phyloP scores from a whole-genome alignment of 78 protist species.

The Dictyostelium purpureum region DNA sequence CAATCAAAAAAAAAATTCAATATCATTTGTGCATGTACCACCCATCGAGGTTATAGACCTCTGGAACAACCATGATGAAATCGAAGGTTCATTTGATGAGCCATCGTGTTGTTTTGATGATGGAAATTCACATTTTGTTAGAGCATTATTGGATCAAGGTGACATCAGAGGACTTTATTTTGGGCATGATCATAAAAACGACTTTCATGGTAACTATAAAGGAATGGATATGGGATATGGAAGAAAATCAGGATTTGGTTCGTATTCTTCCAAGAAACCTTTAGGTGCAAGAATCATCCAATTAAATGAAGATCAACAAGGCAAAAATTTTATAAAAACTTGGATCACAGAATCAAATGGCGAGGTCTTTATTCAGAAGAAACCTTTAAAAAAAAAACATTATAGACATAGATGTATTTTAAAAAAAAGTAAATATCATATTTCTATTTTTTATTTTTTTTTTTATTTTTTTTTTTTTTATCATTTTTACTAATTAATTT shows the following conservation, averaged over 20 bases:
- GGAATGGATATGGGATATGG: slow-evolving; percentile 54
- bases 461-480: too few species aligned
- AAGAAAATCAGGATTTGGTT: slow-evolving; percentile 43
- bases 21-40: slow-evolving; percentile 34
- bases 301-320: neutral
- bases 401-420: neutral
- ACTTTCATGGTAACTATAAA: slow-evolving; percentile 14
- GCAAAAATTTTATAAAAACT: neutral
- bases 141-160: slow-evolving; percentile 3
- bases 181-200: slow-evolving; percentile 47
- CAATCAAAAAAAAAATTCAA: neutral
- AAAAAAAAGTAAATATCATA: neutral
- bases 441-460: too few species aligned
- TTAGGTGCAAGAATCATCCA: slow-evolving; percentile 32
- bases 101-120: slow-evolving; percentile 25
- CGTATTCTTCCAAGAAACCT: neutral
- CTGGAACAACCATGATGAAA: slow-evolving; percentile 22
- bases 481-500: too few species aligned
- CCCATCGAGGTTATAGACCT: slow-evolving; percentile 37
- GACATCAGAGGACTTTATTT: slow-evolving; percentile 29
- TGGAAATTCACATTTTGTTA: neutral
- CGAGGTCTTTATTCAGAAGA: neutral
- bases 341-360: slow-evolving; percentile 29
- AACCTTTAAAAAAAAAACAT: neutral
- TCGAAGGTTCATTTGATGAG: slow-evolving; percentile 4